Conservation (phyloP, 2,329 filamentous ascomycete genomes). For the Aschersonia sp. region DNA sequence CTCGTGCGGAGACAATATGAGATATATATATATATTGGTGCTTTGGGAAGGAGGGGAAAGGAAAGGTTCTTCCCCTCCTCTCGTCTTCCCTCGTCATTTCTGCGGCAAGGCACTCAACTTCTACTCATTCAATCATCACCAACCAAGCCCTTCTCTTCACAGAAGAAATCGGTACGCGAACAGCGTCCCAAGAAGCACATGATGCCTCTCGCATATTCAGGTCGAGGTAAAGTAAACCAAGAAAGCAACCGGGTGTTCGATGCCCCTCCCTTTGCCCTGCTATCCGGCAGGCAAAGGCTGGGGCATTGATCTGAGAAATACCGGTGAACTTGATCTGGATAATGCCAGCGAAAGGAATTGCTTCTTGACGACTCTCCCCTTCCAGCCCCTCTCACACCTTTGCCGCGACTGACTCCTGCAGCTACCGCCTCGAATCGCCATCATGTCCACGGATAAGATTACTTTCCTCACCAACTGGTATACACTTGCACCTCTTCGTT, state of each 20-base stretch:
- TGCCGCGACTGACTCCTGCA: slow-evolving; percentile 31
- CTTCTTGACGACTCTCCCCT: slow-evolving; percentile 37
- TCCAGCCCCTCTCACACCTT: slow-evolving; percentile 14
- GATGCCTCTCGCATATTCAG: slow-evolving; percentile 16
- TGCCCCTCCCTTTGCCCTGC: slow-evolving; percentile 6
- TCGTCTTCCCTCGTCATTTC: too few species aligned
- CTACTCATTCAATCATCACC: neutral
- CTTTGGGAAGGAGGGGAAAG: too few species aligned
- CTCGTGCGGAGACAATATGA: neutral
- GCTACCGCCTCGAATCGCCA: slow-evolving; percentile 24
- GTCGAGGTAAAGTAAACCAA: slow-evolving; percentile 31
- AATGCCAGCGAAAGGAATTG: slow-evolving; percentile 83
- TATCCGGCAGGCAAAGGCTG: slow-evolving; percentile 4
- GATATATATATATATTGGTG: too few species aligned
- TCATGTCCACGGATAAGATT: slow-evolving; percentile 73
- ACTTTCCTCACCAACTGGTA: slow-evolving; percentile 78
- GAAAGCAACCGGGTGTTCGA: slow-evolving; percentile 32
- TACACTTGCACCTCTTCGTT: slow-evolving; percentile 4
- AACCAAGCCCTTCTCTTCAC: neutral
- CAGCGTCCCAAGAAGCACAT: slow-evolving; percentile 9
- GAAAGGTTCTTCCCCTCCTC: too few species aligned
- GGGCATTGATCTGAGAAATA: slow-evolving; percentile 54
- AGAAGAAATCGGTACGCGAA: slow-evolving; percentile 5
- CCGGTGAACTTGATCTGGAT: slow-evolving; percentile 77
- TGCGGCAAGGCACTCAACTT: neutral